Evolutionary conservation across 2,329 filamentous ascomycete genomes (phyloP).

Genomic region (Colletotrichum cordylinicola): DNA sequence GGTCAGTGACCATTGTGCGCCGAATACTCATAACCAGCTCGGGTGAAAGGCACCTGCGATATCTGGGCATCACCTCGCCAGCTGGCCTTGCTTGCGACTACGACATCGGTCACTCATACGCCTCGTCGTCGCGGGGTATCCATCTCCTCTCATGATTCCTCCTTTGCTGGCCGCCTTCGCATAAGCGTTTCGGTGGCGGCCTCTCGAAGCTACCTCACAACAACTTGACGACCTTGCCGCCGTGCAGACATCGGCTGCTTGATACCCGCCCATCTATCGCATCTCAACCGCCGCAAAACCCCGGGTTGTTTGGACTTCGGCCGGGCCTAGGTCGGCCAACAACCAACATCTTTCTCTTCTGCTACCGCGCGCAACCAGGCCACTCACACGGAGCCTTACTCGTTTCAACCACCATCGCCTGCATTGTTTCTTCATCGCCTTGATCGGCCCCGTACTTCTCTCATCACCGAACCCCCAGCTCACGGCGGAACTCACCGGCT

Average conservation of each 20-base stretch:
- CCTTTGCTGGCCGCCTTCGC: background rate
- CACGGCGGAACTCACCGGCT: background rate
- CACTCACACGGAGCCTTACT: background rate
- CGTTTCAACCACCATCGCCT: slow-evolving; percentile 1
- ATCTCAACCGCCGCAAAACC: background rate
- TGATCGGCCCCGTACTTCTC: background rate
- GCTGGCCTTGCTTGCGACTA: background rate
- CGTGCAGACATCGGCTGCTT: background rate
- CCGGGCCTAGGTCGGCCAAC: background rate
- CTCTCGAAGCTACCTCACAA: background rate
- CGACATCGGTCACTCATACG: background rate
- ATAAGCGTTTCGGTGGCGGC: background rate
- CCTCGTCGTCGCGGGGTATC: background rate
- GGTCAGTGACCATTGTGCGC: background rate
- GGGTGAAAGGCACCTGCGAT: background rate
- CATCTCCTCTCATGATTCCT: background rate
- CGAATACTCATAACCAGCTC: background rate
- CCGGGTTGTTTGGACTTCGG: background rate
- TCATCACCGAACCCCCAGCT: background rate
- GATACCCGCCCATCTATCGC: background rate
- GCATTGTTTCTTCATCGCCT: background rate
- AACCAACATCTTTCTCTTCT: background rate
- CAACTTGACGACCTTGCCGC: background rate
- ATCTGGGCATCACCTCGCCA: background rate
- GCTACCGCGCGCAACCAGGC: slow-evolving; percentile 6